phyloP scores from a whole-genome alignment of 306 rosid genomes.

The Pyrus bretschneideri region DNA sequence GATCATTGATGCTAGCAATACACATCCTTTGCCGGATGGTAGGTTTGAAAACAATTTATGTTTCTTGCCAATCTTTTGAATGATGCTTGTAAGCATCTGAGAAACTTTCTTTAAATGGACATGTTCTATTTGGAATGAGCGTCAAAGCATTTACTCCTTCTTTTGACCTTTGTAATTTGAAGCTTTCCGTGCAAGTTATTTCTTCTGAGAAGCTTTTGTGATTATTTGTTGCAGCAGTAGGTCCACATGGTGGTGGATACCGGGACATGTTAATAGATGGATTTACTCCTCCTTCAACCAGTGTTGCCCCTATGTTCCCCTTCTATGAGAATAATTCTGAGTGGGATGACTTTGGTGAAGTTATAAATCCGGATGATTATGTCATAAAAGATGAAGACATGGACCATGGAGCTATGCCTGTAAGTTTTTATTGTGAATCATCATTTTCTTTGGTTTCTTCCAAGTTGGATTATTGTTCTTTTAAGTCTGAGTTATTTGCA shows the following conservation, averaged over 20 bases:
- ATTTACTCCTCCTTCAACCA: conserved; percentile 75
- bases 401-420: conserved; percentile 61
- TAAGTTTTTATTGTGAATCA: conserved; percentile 29
- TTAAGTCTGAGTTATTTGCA: neutral
- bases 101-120: neutral
- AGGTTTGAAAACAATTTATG: conserved; percentile 9
- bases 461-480: neutral
- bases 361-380: conserved; percentile 97
- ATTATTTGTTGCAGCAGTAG: conserved; percentile 38
- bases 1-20: conserved; percentile 58
- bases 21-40: conserved; percentile 53
- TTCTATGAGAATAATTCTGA: conserved; percentile 63
- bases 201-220: conserved; percentile 13
- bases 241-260: conserved; percentile 46
- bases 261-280: conserved; percentile 79
- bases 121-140: neutral
- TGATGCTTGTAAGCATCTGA: neutral
- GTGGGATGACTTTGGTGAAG: conserved; percentile 98
- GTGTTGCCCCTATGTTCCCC: conserved; percentile 89
- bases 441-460: conserved; percentile 4
- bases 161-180: neutral
- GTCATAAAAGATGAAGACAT: conserved; percentile 92
- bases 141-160: neutral
- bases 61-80: conserved; percentile 9
- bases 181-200: neutral